Evolutionary conservation across 495 filamentous ascomycete genomes (phyloP).

Genomic region (Daldinia bambusicola): DNA sequence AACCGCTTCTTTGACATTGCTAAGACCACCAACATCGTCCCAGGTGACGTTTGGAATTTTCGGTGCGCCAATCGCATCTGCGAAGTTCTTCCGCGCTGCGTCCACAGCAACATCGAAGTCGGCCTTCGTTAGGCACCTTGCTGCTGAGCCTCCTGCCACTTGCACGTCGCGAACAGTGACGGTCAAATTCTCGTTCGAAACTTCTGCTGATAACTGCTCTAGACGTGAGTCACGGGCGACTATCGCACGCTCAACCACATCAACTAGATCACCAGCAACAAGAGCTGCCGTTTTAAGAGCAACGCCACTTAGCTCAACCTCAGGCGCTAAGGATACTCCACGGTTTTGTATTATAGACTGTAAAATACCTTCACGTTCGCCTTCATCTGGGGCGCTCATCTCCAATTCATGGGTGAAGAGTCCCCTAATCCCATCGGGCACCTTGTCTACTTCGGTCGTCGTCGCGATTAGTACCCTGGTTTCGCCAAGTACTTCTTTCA

Average conservation of each 20-base stretch:
- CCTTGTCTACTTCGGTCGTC: constrained; percentile 92
- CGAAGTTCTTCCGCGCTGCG: constrained; percentile 95
- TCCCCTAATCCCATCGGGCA: constrained; percentile 87
- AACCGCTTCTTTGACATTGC: constrained; percentile 93
- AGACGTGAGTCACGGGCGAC: constrained; percentile 78
- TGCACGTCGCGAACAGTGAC: constrained; percentile 83
- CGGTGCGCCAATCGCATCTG: constrained; percentile 94
- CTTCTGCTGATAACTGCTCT: constrained; percentile 67
- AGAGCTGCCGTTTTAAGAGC: constrained; percentile 96
- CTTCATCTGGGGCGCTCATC: constrained; percentile 91
- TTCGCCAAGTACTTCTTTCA: constrained; percentile 79
- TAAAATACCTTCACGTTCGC: constrained; percentile 88
- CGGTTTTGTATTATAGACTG: constrained; percentile 78
- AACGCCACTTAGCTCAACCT: constrained; percentile 83
- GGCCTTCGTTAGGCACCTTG: constrained; percentile 78
- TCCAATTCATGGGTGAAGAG: constrained; percentile 97
- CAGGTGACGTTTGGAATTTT: constrained; percentile 98
- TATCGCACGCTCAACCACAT: constrained; percentile 90
- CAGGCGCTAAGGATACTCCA: constrained; percentile 74
- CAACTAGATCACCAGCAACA: constrained; percentile 91
- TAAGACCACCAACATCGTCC: constrained; percentile 95
- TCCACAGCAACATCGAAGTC: constrained; percentile 94
- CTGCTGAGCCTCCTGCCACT: constrained; percentile 86
- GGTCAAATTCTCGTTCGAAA: constrained; percentile 49
- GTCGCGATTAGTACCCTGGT: constrained; percentile 88